Conservation (phyloP, 306 rosid species). For the Alnus glutinosa region DNA sequence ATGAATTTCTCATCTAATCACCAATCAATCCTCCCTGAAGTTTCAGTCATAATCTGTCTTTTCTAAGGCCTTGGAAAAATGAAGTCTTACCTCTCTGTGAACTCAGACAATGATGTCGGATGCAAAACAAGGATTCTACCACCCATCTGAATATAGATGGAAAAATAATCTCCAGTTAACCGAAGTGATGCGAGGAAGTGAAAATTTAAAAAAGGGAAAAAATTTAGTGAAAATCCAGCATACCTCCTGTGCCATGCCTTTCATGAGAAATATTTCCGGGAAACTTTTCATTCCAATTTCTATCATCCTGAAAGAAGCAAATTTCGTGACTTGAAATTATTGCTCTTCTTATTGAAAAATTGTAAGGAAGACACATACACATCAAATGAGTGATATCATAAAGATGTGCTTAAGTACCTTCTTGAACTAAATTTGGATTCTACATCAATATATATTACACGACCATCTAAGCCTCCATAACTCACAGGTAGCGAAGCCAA, state of each 20-base stretch:
- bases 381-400: conserved; percentile 17
- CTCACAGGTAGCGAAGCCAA: conserved; percentile 64
- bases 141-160: conserved; percentile 64
- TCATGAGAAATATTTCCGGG: conserved; percentile 75
- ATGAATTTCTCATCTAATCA: neutral
- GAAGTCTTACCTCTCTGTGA: conserved; percentile 66
- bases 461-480: conserved; percentile 86
- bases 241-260: conserved; percentile 90
- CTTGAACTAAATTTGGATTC: conserved; percentile 85
- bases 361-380: conserved; percentile 19
- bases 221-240: conserved; percentile 17
- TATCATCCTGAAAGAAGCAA: conserved; percentile 57
- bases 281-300: conserved; percentile 82
- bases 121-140: conserved; percentile 81
- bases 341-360: neutral
- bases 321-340: conserved; percentile 1
- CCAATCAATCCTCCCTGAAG: neutral
- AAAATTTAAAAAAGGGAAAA: neutral
- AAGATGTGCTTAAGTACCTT: conserved; percentile 50
- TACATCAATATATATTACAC: conserved; percentile 75
- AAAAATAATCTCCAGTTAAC: conserved; percentile 20
- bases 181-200: neutral
- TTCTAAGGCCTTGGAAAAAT: conserved; percentile 7
- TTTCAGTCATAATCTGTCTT: neutral
- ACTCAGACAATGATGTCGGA: conserved; percentile 79